A percentile compares a stretch with the other conserved stretches of the same genome.
phyloP scores from a whole-genome alignment of 2,329 filamentous ascomycete genomes.

The Cytospora mali region DNA sequence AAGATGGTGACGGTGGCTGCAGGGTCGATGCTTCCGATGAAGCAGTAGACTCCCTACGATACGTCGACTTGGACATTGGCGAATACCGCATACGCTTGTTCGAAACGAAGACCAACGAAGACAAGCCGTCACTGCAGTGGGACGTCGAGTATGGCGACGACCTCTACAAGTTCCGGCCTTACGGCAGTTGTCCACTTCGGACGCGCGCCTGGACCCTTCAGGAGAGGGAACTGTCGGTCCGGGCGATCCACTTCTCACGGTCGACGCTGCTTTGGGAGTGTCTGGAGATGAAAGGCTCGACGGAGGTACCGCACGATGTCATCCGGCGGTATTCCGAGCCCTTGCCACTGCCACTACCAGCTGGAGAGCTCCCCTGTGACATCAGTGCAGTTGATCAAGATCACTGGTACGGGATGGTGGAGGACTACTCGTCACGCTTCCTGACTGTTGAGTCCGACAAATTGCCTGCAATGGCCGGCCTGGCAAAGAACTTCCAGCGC shows the following conservation, averaged over 20 bases:
- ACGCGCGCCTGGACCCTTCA: slow-evolving; percentile 28
- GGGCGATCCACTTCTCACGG: slow-evolving; percentile 24
- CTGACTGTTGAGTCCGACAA: slow-evolving; percentile 19
- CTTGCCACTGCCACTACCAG: background rate
- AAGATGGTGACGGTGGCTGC: slow-evolving; percentile 11
- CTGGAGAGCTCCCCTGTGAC: background rate
- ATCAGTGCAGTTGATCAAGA: background rate
- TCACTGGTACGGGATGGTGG: slow-evolving; percentile 16
- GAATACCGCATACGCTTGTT: background rate
- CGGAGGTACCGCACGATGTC: slow-evolving; percentile 4
- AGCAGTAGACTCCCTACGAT: background rate
- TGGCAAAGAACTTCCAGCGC: background rate
- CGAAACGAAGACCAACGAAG: background rate
- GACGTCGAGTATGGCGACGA: slow-evolving; percentile 4
- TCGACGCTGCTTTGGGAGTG: slow-evolving; percentile 28
- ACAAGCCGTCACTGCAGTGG: background rate
- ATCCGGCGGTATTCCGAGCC: background rate
- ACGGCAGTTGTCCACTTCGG: slow-evolving; percentile 7
- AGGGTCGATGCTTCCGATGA: background rate
- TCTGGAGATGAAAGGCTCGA: slow-evolving; percentile 7
- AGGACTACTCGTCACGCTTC: slow-evolving; percentile 9
- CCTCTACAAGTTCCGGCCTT: background rate
- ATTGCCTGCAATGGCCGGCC: slow-evolving; percentile 11
- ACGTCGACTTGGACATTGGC: background rate
- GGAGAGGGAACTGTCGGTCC: slow-evolving; percentile 23